Conservation (phyloP, 2,329 filamentous ascomycete species). For the Cercospora sojina region DNA sequence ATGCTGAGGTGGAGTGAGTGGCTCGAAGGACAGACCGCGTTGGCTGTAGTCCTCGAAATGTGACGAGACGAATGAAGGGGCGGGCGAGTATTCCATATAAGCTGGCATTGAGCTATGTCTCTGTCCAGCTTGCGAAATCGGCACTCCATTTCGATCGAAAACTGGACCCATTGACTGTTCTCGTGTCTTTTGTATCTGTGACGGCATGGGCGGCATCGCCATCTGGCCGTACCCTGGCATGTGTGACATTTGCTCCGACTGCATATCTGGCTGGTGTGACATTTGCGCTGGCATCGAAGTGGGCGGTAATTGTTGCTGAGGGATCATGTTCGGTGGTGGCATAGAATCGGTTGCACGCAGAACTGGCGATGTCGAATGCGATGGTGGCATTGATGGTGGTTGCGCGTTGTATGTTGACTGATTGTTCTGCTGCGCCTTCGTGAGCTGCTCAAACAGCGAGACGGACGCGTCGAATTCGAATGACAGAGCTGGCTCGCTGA, state of each 20-base stretch:
- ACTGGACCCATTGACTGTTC: conserved; percentile 75
- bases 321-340: conserved; percentile 85
- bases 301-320: conserved; percentile 38
- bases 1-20: conserved; percentile 92
- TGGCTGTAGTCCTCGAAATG: conserved; percentile 98
- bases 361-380: conserved; percentile 82
- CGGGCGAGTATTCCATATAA: conserved; percentile 96
- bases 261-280: conserved; percentile 47
- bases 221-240: conserved; percentile 72
- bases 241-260: conserved; percentile 59
- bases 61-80: conserved; percentile 96
- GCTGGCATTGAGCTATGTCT: conserved; percentile 98
- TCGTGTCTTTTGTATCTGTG: conserved; percentile 73
- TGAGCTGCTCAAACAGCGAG: conserved; percentile 98
- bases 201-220: conserved; percentile 70
- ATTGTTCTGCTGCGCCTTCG: conserved; percentile 97
- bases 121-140: conserved; percentile 78
- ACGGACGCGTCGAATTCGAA: conserved; percentile 99
- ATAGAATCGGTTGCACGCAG: conserved; percentile 90
- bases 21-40: conserved; percentile 92
- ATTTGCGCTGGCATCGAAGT: conserved; percentile 34
- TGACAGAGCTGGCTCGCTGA: conserved; percentile 93
- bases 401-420: conserved; percentile 75
- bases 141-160: conserved; percentile 89
- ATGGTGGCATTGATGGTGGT: conserved; percentile 53